Conservation (phyloP, 2,329 filamentous ascomycete species). For the Colletotrichum noveboracense region DNA sequence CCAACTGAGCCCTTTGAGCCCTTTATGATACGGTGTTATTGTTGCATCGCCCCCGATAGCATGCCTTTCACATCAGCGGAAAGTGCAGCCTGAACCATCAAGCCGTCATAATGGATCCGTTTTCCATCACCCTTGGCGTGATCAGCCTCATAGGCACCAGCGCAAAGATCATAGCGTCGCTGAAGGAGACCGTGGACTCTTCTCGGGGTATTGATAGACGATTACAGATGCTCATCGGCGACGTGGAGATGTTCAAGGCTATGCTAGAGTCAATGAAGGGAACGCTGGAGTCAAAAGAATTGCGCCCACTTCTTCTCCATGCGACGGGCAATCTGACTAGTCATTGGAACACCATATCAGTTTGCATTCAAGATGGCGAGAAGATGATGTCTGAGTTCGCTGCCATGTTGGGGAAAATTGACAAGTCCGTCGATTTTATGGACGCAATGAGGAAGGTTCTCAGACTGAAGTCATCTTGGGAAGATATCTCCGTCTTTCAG, state of each 20-base stretch:
- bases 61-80: no score
- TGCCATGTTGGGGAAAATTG: background rate
- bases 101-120: background rate
- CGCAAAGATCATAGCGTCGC: background rate
- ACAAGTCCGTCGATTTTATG: background rate
- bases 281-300: background rate
- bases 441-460: background rate
- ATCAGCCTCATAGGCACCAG: background rate
- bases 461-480: background rate
- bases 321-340: background rate
- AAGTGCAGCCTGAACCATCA: no score
- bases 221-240: background rate
- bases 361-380: background rate
- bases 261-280: background rate
- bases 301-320: background rate
- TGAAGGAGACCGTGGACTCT: background rate
- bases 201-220: background rate
- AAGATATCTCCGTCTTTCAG: background rate
- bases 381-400: background rate
- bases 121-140: background rate
- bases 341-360: background rate
- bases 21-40: no score
- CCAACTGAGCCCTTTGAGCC: no score
- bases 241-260: background rate
- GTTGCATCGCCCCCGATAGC: no score